Evolutionary conservation across 140 eudicot genomes (phyloP), one percentile per base, ranked within the genome.

Genomic region (Ambrosia hybrid): DNA sequence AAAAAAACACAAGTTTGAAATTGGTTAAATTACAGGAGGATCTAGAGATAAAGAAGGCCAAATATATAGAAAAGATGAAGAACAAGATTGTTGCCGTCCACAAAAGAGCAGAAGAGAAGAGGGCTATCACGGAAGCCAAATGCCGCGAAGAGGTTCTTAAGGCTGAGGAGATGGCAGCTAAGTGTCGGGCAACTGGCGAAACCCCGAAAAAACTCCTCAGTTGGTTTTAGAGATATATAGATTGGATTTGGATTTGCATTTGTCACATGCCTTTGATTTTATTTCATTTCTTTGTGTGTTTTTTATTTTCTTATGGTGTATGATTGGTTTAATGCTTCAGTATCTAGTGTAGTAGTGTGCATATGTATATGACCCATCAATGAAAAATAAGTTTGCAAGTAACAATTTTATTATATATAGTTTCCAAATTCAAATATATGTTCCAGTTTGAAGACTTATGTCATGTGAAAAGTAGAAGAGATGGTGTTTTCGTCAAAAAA

Each of bases 171-270:
- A 52, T 71, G 30, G 92, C 95, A 0, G 90, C 95, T 21, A 91
- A 88, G 76, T 85, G 84, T 51, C 92, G 97, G 49, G 95, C 97
- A 33, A 83, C 88, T 0, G 92, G 95, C 9, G 90, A 88, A 59
- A 83, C 75, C 49, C 97, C 95, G 6, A 85, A 91, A 85, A 91
- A 91, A 70, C 81, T 86, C 11, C 89, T 85, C 1, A 75, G 71
- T 76, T 81, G 85, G 85, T 71, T 81, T 59, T 76, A 76, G 78
- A 67, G 70, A 21, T 21, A 21, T 21, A 12, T 53, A 46, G 46
- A 51, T 5, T 65, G 37, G 39, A n/a, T n/a, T n/a, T n/a, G n/a
- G n/a, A 58, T 12, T 72, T 73, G 38, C 73, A 39, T 65, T 46
- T 26, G 49, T 15, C 15, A n/a, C 34, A 76, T 0, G 43, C 2